Conservation (phyloP, 306 rosid genomes). For the Alnus rubra region DNA sequence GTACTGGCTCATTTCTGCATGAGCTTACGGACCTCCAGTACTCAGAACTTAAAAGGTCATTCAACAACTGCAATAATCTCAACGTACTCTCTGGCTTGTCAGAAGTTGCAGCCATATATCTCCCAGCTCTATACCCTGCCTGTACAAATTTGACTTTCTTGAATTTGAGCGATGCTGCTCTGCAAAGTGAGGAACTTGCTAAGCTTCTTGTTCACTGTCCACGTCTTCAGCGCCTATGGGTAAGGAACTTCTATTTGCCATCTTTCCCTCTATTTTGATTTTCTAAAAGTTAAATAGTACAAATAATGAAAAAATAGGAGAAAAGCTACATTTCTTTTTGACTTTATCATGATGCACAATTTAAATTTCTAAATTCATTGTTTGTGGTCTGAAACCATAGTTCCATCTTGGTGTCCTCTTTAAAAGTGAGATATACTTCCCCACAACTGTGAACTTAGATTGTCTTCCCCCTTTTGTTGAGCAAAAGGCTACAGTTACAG, state of each 20-base stretch:
- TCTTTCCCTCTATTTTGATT: slow-evolving; percentile 19
- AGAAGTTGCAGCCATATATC: slow-evolving; percentile 49
- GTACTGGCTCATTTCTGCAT: slow-evolving; percentile 65
- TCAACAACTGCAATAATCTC: slow-evolving; percentile 59
- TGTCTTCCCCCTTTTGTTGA: neutral
- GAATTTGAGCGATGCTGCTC: slow-evolving; percentile 69
- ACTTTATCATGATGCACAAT: neutral
- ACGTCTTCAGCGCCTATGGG: slow-evolving; percentile 72
- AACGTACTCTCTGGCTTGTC: slow-evolving; percentile 78
- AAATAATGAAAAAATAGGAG: neutral
- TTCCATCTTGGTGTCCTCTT: neutral
- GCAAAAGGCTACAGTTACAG: no score
- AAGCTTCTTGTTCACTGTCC: slow-evolving; percentile 70
- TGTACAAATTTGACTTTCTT: slow-evolving; percentile 66
- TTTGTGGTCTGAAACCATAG: neutral
- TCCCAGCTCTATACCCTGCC: slow-evolving; percentile 67
- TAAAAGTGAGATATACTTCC: neutral
- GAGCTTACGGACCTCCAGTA: slow-evolving; percentile 57
- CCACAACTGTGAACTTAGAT: neutral
- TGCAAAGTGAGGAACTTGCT: slow-evolving; percentile 57
- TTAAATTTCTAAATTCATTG: neutral
- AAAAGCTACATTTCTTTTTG: neutral
- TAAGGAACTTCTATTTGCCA: slow-evolving; percentile 27
- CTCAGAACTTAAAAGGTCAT: slow-evolving; percentile 60
- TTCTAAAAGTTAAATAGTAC: neutral